Base-by-base conservation (phyloP, 192 early-diverging fungal genomes). In the Entomortierella beljakovae region DNA sequence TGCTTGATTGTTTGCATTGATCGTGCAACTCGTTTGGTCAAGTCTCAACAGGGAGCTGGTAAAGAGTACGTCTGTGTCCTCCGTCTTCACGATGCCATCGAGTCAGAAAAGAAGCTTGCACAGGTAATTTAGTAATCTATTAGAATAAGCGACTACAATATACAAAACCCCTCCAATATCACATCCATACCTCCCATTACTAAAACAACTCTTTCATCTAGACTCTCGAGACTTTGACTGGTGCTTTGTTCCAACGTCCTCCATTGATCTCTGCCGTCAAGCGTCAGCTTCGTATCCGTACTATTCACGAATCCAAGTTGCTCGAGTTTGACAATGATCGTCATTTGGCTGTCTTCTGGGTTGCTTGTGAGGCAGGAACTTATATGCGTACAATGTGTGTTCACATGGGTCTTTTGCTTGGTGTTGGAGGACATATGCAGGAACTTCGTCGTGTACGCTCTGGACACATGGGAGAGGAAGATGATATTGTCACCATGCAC, bases 311-410 rank as follows among this genome's bases (percentile, higher is more conserved):
- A 70, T 90, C 89, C 72, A 98, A 98, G 88, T 85, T 99, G 63
- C 64, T 95, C 49, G 98, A 99, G 86, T 99, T 96, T 60, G 95
- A 99, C 85, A 96, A 98, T 63, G 96, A 98, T 73, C 91, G 96
- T 50, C 94, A 99, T 73, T 84, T 99, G 84, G 94, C 89, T 64
- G 94, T 98, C 31, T 98, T 99, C 87, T 98, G 97, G 97, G 97
- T 95, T 40, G 91, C 88, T 60, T 99, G 98, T 85, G 98, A 99
- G 89, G 98, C 98, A 57, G 98, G 98, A 64, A 99, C 98, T 16
- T 99, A 99, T 80, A 97, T 99, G 83, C 94, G 98, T 87, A 99
- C 98, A n/a, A 83, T 99, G 59, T 99, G 98, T 82, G 97, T 98
- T 32, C 98, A 99, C 82, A 81, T 99, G 83, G 98, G 98, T 71